Base-by-base conservation (phyloP, 805 yeast genomes). In the Schwanniomyces polymorphus region DNA sequence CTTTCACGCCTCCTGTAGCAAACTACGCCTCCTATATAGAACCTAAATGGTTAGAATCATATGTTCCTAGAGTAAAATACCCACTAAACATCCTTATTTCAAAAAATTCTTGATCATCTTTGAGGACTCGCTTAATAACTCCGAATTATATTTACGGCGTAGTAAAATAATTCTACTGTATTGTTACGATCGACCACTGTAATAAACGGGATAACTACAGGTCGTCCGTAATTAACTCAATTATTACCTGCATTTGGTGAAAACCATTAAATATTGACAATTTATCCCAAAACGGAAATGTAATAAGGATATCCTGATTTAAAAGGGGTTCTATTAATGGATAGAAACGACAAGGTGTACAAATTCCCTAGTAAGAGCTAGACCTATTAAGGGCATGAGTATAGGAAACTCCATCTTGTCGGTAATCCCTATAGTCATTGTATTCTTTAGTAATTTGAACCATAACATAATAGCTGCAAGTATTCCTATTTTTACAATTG, bases 251-350 rank as follows among this genome's bases (percentile, higher is more conserved):
- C 23, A 21, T 21, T 21, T 21, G 23, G 23, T 21, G 5, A 21
- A 21, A 28, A 28, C 4, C 3, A 3, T 28, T 21, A 2, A 37
- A 37, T 37, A 37, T 37, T 34, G 27, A 41, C 35, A 41, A 23
- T 41, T 27, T 41, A 17, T 18, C 43, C 28, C 29, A 27, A 41
- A 25, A 14, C 11, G 18, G 43, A 28, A 41, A 28, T 14, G 43
- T 41, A 41, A 41, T 41, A 41, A 28, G 35, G 8, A 8, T 10
- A 21, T 23, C 43, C 37, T 41, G 43, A 28, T 41, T 27, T 27
- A 11, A 6, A 27, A 41, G 43, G 35, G 25, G 17, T 37, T 37
- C 35, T 31, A 31, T 31, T 9, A 31, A 14, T 31, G 35, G 35
- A 31, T 31, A 14, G 35, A 31, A 31, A 31, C 17, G 35, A 31